Base-by-base conservation (phyloP, 2,329 filamentous ascomycete genomes). In the Zymoseptoria tritici region DNA sequence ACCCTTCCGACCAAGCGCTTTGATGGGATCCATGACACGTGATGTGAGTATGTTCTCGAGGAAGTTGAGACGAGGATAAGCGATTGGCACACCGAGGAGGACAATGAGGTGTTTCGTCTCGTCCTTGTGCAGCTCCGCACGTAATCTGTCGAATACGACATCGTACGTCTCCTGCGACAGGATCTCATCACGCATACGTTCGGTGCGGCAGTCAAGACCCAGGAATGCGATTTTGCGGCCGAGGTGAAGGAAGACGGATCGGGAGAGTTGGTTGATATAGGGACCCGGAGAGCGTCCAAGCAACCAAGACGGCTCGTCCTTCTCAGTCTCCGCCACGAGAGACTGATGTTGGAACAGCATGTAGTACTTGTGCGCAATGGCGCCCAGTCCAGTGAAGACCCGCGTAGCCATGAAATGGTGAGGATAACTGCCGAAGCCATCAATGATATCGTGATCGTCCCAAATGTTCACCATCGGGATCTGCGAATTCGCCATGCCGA, bases 401-500 rank as follows among this genome's bases (percentile, higher is more conserved):
- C 90, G 88, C 2, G 90, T 90, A 65, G 63, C 83, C 50, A 97
- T 97, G 70, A 96, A 94, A 66, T 90, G 85, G 66, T 97, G 84
- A 3, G 92, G 87, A 73, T 97, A 99, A 0, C 91, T 96, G 6
- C 94, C 94, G 71, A 88, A 99, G 0, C 95, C 94, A 61, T 81
- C 79, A 29, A 81, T 80, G 58, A 81, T 81, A 62, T 81, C 80
- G 72, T 97, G 94, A 68, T 97, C 94, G 73, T 97, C 93, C 80
- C 89, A 97, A 74, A 99, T 92, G 73, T 99, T 99, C 68, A 99
- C 85, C 92, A 97, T 97, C 8, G 94, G 92, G 52, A 99, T 97
- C 72, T 97, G 93, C 1, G 89, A 89, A 67, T 88, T 92, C 4
- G 93, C 94, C 71, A 99, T 83, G n/a, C 89, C 85, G 70, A 97